phyloP scores from a whole-genome alignment of 768 basidiomycete species.

The Boletus fagicola region DNA sequence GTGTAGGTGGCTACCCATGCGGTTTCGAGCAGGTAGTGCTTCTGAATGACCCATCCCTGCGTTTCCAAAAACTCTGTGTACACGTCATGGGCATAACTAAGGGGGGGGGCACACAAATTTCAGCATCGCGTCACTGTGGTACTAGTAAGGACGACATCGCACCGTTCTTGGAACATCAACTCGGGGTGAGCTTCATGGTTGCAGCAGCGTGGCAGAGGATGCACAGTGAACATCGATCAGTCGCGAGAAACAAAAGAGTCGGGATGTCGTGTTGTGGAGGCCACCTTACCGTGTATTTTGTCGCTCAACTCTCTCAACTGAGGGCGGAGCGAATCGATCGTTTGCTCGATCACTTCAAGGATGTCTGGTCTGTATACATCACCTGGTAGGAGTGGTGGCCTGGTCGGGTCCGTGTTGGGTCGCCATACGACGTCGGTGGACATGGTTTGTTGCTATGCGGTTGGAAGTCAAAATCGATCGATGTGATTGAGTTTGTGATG shows the following conservation, averaged over 20 bases:
- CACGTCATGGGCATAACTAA: conserved; percentile 67
- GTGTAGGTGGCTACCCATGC: conserved; percentile 76
- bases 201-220: not conserved
- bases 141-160: conserved; percentile 9
- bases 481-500: not conserved
- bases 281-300: conserved; percentile 61
- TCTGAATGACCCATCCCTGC: conserved; percentile 63
- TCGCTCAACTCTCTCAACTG: conserved; percentile 65
- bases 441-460: conserved; percentile 10
- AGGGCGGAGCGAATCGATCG: conserved; percentile 49
- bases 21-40: conserved; percentile 63
- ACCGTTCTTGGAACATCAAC: conserved; percentile 67
- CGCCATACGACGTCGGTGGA: conserved; percentile 38
- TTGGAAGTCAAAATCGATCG: not conserved
- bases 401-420: conserved; percentile 31
- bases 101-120: not conserved
- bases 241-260: not conserved
- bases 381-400: conserved; percentile 27
- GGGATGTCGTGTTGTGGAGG: not conserved
- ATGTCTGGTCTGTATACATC: conserved; percentile 57
- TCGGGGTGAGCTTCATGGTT: conserved; percentile 63
- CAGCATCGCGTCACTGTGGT: not conserved
- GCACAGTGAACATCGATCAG: conserved; percentile 1
- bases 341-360: conserved; percentile 55
- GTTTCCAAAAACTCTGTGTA: conserved; percentile 65